Evolutionary conservation across 768 basidiomycete genomes (phyloP).

Genomic region (Boletellus sp.): DNA sequence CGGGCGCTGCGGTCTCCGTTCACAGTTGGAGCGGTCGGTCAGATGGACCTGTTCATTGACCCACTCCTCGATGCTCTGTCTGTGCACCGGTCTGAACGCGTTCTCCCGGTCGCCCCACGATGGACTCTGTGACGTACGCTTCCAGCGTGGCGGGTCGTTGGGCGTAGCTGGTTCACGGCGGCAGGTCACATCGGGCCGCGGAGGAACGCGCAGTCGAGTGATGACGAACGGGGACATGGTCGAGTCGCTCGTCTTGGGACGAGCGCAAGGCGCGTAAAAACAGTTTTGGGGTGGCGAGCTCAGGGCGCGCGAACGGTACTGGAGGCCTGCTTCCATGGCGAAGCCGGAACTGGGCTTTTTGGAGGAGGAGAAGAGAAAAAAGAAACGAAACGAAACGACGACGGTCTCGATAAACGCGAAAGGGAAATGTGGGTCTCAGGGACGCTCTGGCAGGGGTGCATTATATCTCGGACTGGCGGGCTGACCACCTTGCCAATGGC

Average conservation of each 20-base stretch:
- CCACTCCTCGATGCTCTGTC: constrained; percentile 61
- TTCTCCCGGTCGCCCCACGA: constrained; percentile 51
- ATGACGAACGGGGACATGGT: constrained; percentile 8
- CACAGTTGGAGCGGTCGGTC: constrained; percentile 27
- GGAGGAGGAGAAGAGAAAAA: too few relatives aligned
- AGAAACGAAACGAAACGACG: not conserved
- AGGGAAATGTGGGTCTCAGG: constrained; percentile 17
- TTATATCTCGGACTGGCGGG: constrained; percentile 32
- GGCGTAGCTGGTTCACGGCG: constrained; percentile 12
- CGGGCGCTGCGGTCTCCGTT: constrained; percentile 19
- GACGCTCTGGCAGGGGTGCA: constrained; percentile 10
- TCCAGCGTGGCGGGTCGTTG: constrained; percentile 21
- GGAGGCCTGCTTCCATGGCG: constrained; percentile 30
- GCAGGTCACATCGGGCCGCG: constrained; percentile 14
- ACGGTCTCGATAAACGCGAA: constrained; percentile 13
- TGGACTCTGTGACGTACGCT: constrained; percentile 29
- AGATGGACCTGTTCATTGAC: constrained; percentile 51
- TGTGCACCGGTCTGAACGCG: constrained; percentile 39
- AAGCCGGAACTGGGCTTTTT: constrained; percentile 1
- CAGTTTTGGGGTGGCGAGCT: constrained; percentile 19
- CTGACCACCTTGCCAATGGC: constrained; percentile 27
- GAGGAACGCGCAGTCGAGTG: constrained; percentile 21
- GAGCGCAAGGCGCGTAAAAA: constrained; percentile 11
- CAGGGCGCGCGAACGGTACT: constrained; percentile 24
- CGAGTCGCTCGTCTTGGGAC: constrained; percentile 24